A percentile compares a stretch with the other conserved stretches of the same genome.
These are phyloP conservation scores for Avena atlantica DNA, from an alignment of 176 grass and related monocot genomes.

Conservation along the genomic window DNA sequence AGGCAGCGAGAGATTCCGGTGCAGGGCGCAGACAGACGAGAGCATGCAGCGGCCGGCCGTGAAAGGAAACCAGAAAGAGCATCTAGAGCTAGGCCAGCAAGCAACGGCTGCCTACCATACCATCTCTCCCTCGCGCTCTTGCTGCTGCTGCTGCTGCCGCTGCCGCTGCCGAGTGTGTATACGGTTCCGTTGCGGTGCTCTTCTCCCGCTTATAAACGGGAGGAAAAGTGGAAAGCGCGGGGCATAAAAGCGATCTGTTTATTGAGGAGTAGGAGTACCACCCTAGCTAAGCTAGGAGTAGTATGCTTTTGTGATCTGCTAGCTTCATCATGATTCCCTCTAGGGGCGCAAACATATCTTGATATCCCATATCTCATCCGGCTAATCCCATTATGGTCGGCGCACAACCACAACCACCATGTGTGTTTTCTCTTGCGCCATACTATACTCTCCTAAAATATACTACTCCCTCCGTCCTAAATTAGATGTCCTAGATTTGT, in stretches of 20 bases:
- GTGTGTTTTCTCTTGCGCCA: background rate
- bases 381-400: background rate
- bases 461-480: no score
- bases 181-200: background rate
- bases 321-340: constrained; percentile 12
- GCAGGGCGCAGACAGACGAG: background rate
- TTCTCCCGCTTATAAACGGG: constrained; percentile 39
- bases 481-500: no score
- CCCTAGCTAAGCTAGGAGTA: background rate
- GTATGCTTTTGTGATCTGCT: constrained; percentile 1
- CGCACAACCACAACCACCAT: background rate
- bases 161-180: background rate
- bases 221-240: constrained; percentile 11
- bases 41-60: background rate
- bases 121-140: background rate
- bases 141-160: no score
- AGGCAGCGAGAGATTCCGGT: constrained; percentile 25
- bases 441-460: background rate
- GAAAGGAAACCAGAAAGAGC: constrained; percentile 37
- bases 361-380: background rate
- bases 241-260: background rate
- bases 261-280: background rate
- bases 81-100: constrained; percentile 23
- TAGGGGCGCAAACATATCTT: constrained; percentile 37
- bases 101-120: constrained; percentile 32